Evolutionary conservation across 2,329 filamentous ascomycete species (phyloP), one percentile per base, ranked within the genome.

Genomic region (Fusarium transvaalense): DNA sequence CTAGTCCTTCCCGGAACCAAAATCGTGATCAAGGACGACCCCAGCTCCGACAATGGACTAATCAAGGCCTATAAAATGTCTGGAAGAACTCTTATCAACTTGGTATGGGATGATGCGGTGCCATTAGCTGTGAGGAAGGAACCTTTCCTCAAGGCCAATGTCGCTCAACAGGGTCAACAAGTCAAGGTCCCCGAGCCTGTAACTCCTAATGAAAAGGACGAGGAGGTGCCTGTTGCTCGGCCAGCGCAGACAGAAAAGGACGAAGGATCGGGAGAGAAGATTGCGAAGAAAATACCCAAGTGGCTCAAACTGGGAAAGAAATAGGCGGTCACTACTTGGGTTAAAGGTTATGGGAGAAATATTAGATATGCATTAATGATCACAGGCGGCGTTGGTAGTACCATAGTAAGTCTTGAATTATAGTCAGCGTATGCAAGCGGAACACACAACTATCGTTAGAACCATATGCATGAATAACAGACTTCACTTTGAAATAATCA

Each of bases 221-320:
- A 70, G 27, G 64, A 69, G 5, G 39, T 54, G 3, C 32, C 56
- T n/a, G 45, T 56, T 12, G 56, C 68, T 56, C 66, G 71, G 6
- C 72, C 74, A n/a, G 71, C 75, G 15, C 77, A 75, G 56, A 68
- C 77, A 13, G 74, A 81, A 66, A 77, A 78, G 70, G 75, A 76
- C 19, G 78, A 80, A 53, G 76, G 79, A 54, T 75, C 81, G 52
- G 78, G 76, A 13, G 79, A 80, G 39, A 92, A 91, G 78, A 79
- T 91, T 56, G 88, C 88, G 10, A 94, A 92, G 85, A 94, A 93
- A 81, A 75, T 85, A 61, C 91, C 91, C 21, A 93, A 92, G 77
- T 93, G 92, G 87, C 79, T 94, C 37, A 92, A 92, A 77, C 79
- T 92, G 55, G 88, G 89, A 15, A 94, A 92, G 85, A 94, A 93